Conservation (phyloP, 139 green algal genomes). For the Pseudopediastrum boryanum region DNA sequence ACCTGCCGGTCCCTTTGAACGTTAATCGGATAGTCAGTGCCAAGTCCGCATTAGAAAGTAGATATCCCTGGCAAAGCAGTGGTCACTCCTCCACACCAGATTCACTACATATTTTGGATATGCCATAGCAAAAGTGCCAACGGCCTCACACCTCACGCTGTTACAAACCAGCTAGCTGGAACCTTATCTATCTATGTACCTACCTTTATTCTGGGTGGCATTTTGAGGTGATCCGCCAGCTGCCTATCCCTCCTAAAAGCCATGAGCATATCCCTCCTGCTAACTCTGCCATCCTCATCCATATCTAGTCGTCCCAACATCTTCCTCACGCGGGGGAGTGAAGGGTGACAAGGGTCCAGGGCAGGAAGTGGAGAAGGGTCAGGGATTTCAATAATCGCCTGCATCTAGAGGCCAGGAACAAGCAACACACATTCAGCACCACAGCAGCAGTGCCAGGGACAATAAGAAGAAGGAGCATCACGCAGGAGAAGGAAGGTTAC, state of each 20-base stretch:
- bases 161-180: neutral
- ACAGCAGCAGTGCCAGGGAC: no score
- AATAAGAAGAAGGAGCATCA: no score
- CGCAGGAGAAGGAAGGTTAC: no score
- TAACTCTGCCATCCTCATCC: slow-evolving; percentile 48
- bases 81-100: neutral
- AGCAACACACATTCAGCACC: no score
- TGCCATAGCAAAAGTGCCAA: neutral
- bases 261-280: slow-evolving; percentile 52
- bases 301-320: slow-evolving; percentile 53
- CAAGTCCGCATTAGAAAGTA: no score
- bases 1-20: no score
- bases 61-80: no score
- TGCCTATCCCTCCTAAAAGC: slow-evolving; percentile 56
- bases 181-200: no score
- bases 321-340: slow-evolving; percentile 6
- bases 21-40: no score
- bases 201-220: slow-evolving; percentile 39
- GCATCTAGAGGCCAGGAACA: no score
- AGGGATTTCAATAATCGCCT: no score
- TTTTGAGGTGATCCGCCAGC: slow-evolving; percentile 48
- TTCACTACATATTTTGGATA: neutral
- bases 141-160: neutral
- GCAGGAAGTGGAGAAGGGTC: no score
- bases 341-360: slow-evolving; percentile 29